phyloP scores from a whole-genome alignment of 805 yeast species.

The Suhomyces sp. region DNA sequence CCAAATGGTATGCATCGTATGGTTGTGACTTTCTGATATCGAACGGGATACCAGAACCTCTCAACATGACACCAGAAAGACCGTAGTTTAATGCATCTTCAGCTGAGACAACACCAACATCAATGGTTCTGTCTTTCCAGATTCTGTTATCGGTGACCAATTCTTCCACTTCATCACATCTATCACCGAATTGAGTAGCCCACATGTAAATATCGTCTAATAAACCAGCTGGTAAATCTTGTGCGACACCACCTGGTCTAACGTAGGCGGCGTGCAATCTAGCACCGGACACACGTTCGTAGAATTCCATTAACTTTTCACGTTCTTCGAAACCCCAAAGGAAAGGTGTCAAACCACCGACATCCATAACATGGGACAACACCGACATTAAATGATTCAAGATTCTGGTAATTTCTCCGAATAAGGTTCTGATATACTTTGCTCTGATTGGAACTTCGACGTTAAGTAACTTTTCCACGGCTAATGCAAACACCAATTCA shows the following conservation, averaged over 20 bases:
- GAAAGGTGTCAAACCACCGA: conserved; percentile 91
- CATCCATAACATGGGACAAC: conserved; percentile 88
- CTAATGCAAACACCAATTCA: conserved; percentile 80
- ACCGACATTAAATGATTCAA: conserved; percentile 86
- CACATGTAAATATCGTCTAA: conserved; percentile 92
- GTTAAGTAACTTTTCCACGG: conserved; percentile 80
- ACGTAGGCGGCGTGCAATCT: conserved; percentile 85
- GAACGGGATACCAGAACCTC: conserved; percentile 88
- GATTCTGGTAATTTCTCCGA: conserved; percentile 83
- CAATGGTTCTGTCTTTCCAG: conserved; percentile 85
- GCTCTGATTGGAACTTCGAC: conserved; percentile 84
- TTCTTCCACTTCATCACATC: conserved; percentile 88
- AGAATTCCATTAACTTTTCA: conserved; percentile 89
- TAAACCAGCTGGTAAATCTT: conserved; percentile 82
- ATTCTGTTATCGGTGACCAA: conserved; percentile 86
- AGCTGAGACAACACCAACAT: conserved; percentile 77
- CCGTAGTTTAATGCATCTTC: conserved; percentile 84
- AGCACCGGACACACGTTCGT: conserved; percentile 88
- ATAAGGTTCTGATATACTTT: conserved; percentile 79
- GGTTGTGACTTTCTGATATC: conserved; percentile 86
- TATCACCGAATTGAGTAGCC: conserved; percentile 94
- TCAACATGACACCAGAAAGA: conserved; percentile 82
- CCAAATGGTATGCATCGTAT: conserved; percentile 83
- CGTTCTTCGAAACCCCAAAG: conserved; percentile 94
- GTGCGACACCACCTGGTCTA: conserved; percentile 91